Conservation (phyloP, 352 stramenopile genomes). For the Phytopythium boreale region DNA sequence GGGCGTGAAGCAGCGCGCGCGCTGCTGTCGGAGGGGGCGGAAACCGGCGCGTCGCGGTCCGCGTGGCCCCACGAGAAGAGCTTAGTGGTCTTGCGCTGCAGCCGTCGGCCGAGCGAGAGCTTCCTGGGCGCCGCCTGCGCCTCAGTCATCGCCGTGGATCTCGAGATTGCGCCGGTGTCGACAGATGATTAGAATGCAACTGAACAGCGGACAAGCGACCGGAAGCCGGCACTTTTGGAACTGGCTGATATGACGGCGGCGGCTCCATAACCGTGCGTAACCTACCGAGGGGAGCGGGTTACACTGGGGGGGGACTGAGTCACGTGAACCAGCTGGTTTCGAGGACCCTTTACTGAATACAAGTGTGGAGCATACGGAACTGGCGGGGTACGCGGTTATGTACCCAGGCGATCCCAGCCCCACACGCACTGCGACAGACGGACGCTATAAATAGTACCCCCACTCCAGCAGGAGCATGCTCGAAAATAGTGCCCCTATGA, state of each 20-base stretch:
- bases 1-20: not conserved
- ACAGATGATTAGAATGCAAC: too few species aligned
- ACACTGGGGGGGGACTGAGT: not conserved
- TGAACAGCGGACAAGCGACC: not conserved
- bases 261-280: too few species aligned
- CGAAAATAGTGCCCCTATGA: too few species aligned
- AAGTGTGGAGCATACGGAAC: not conserved
- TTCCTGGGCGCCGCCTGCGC: not conserved
- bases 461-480: too few species aligned
- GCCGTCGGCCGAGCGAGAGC: constrained; percentile 8
- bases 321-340: not conserved
- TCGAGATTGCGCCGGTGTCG: not conserved
- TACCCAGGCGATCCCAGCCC: not conserved
- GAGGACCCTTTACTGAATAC: not conserved
- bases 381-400: not conserved
- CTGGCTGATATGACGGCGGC: not conserved
- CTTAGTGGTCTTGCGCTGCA: constrained; percentile 29
- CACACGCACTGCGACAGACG: not conserved
- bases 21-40: not conserved
- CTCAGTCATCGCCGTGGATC: not conserved
- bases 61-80: constrained; percentile 15
- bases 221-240: not conserved
- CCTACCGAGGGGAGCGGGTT: too few species aligned
- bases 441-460: not conserved
- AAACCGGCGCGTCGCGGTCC: not conserved